phyloP scores from a whole-genome alignment of 768 basidiomycete genomes.

The Phanerodontia chrysosporium region DNA sequence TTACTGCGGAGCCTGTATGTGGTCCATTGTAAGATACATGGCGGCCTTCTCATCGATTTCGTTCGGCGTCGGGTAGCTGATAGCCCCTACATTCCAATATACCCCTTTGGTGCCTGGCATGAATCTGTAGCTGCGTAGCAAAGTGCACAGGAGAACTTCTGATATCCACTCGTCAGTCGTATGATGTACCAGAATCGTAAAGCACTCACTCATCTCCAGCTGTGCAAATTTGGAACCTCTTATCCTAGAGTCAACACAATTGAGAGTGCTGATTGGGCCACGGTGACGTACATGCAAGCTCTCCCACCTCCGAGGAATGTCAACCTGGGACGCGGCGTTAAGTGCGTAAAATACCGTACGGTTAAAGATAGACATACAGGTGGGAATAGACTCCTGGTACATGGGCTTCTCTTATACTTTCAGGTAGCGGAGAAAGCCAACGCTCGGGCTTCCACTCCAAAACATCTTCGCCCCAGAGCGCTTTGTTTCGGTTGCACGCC shows the following conservation, averaged over 20 bases:
- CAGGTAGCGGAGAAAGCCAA: conserved; percentile 27
- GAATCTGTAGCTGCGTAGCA: conserved; percentile 10
- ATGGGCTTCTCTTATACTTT: neutral
- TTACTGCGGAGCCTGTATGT: conserved; percentile 1
- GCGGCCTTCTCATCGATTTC: neutral
- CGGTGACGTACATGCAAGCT: conserved; percentile 4
- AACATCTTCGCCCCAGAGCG: conserved; percentile 41
- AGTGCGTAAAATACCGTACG: no score
- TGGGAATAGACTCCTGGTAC: neutral
- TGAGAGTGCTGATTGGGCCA: no score
- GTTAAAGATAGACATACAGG: conserved; percentile 1
- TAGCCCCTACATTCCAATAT: neutral
- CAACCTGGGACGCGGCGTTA: neutral
- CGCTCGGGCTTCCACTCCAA: conserved; percentile 38
- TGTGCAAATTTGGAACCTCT: conserved; percentile 21
- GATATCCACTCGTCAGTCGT: neutral
- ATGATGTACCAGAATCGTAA: neutral
- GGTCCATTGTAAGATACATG: neutral
- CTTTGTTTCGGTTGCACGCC: conserved; percentile 35
- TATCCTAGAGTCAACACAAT: no score
- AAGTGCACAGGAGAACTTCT: conserved; percentile 10
- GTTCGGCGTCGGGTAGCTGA: neutral
- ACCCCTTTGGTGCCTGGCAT: neutral
- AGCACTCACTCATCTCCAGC: conserved; percentile 21
- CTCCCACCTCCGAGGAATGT: conserved; percentile 5